phyloP scores from a whole-genome alignment of 441 rosid species.

The Gossypium schwendimanii region DNA sequence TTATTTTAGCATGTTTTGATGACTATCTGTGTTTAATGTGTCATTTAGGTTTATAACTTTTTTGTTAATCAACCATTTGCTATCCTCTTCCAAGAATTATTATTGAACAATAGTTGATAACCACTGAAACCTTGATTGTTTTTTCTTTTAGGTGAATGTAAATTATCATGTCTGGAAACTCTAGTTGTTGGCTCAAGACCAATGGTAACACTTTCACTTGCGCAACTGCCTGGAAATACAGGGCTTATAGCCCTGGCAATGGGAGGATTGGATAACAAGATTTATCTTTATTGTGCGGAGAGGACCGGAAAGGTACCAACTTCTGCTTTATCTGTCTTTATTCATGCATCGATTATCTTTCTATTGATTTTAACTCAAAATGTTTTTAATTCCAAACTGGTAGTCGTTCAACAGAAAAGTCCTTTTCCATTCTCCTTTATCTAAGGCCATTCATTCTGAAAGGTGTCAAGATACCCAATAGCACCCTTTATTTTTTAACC shows the following conservation, averaged over 20 bases:
- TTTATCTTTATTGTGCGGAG: conserved; percentile 68
- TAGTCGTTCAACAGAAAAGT: not conserved
- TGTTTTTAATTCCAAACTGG: not conserved
- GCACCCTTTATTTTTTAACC: not conserved
- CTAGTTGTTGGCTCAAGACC: conserved; percentile 66
- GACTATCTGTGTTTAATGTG: not conserved
- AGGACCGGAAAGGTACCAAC: conserved; percentile 62
- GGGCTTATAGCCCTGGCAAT: conserved; percentile 57
- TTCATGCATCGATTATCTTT: not conserved
- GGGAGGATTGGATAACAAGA: conserved; percentile 87
- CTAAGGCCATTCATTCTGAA: not conserved
- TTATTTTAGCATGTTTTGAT: not conserved
- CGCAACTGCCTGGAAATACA: conserved; percentile 61
- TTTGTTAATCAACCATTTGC: not conserved
- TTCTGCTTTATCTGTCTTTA: not conserved
- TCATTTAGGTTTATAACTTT: not conserved
- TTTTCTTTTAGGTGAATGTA: conserved; percentile 53
- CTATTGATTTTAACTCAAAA: not conserved
- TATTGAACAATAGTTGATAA: conserved; percentile 6
- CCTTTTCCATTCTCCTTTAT: not conserved
- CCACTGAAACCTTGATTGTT: not conserved
- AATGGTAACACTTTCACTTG: conserved; percentile 72
- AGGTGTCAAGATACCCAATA: not conserved
- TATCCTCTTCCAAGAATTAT: not conserved
- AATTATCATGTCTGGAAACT: conserved; percentile 50